Evolutionary conservation across 306 rosid species (phyloP).

Genomic region (Rosa rugosa): DNA sequence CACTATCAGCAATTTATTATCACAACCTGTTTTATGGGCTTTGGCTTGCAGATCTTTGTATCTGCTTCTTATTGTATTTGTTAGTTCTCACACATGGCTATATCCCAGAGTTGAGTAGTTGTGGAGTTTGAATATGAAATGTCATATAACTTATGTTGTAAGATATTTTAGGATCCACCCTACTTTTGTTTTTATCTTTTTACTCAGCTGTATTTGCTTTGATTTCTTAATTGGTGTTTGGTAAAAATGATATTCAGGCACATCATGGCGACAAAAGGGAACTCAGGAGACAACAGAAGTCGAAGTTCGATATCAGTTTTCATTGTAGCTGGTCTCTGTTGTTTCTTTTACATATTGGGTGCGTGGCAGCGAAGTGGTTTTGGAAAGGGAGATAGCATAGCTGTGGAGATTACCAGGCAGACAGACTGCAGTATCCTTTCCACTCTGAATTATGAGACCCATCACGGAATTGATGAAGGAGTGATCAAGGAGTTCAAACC

Average conservation of each 20-base stretch:
- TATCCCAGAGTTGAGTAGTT: not conserved
- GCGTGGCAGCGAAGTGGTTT: constrained; percentile 89
- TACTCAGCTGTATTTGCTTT: not conserved
- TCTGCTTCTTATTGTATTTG: not conserved
- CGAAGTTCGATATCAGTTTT: constrained; percentile 49
- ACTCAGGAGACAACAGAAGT: constrained; percentile 58
- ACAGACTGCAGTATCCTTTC: constrained; percentile 71
- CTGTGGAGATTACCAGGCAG: constrained; percentile 60
- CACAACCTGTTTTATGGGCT: not conserved
- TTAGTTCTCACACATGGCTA: not conserved
- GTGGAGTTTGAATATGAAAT: not conserved
- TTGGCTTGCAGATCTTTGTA: not conserved
- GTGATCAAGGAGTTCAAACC: constrained; percentile 51
- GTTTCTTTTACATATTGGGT: constrained; percentile 78
- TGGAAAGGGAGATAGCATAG: constrained; percentile 88
- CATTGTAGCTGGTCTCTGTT: constrained; percentile 62
- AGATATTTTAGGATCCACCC: not conserved
- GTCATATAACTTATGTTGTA: not conserved
- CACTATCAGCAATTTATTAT: not conserved
- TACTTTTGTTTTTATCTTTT: not conserved
- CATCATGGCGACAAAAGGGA: constrained; percentile 74
- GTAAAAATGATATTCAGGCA: constrained; percentile 21
- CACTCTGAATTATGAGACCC: constrained; percentile 70
- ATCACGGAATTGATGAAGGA: constrained; percentile 46
- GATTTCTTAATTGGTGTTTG: constrained; percentile 6